phyloP scores from a whole-genome alignment of 495 filamentous ascomycete genomes.

The Amphirosellinia nigrospora region DNA sequence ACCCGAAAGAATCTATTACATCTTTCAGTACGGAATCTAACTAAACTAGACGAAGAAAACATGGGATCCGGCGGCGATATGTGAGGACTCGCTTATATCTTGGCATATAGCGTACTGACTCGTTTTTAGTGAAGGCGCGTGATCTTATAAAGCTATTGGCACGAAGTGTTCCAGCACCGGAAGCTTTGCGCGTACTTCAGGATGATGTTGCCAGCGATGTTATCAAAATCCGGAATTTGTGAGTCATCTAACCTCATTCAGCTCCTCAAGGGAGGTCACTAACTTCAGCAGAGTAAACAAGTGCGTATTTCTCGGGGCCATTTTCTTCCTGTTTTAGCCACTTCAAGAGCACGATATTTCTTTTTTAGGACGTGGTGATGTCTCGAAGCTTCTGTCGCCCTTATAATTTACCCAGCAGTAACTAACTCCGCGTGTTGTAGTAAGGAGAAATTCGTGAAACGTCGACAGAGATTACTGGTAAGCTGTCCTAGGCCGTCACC shows the following conservation, averaged over 20 bases:
- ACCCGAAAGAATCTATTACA: not conserved
- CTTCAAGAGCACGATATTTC: too few relatives aligned
- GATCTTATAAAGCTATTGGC: slow-evolving; percentile 94
- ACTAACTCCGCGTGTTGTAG: too few relatives aligned
- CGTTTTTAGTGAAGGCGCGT: slow-evolving; percentile 71
- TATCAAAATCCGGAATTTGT: slow-evolving; percentile 74
- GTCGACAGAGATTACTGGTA: slow-evolving; percentile 89
- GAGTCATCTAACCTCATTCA: not conserved
- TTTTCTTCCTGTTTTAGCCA: too few relatives aligned
- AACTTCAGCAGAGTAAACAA: slow-evolving; percentile 62
- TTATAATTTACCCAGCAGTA: too few relatives aligned
- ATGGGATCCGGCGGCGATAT: slow-evolving; percentile 89
- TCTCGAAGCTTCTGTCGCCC: too few relatives aligned
- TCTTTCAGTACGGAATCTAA: not conserved
- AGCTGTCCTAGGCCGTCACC: slow-evolving; percentile 39
- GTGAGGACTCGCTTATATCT: not conserved
- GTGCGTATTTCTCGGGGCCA: too few relatives aligned
- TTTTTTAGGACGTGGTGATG: too few relatives aligned
- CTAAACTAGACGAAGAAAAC: slow-evolving; percentile 75
- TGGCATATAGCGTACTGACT: not conserved
- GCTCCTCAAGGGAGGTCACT: not conserved
- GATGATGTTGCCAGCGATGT: slow-evolving; percentile 89
- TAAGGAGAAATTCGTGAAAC: slow-evolving; percentile 97
- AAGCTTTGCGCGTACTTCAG: slow-evolving; percentile 92
- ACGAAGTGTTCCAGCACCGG: slow-evolving; percentile 88